Evolutionary conservation across 495 filamentous ascomycete species (phyloP).

Genomic region (Entonaema liquescens): DNA sequence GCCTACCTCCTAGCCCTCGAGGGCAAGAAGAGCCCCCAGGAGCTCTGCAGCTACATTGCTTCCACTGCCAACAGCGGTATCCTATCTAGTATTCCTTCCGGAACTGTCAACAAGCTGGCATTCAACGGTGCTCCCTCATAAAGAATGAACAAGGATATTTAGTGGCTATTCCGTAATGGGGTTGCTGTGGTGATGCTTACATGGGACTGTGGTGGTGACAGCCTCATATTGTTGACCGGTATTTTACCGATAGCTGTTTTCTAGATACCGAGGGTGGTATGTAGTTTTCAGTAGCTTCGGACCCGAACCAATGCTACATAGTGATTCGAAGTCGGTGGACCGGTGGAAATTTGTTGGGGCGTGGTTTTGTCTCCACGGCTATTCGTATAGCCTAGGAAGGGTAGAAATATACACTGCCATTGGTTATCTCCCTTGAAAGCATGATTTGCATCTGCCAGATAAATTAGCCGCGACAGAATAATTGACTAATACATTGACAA

Average conservation of each 20-base stretch:
- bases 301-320: not conserved
- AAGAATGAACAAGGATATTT: not conserved
- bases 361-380: constrained; percentile 25
- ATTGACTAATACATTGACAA: constrained; percentile 31
- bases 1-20: constrained; percentile 66
- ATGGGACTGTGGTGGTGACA: not conserved
- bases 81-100: constrained; percentile 52
- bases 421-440: constrained; percentile 3
- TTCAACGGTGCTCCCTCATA: constrained; percentile 61
- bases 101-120: constrained; percentile 58
- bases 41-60: constrained; percentile 56
- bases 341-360: constrained; percentile 9
- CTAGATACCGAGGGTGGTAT: not conserved
- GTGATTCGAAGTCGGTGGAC: constrained; percentile 14
- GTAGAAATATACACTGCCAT: constrained; percentile 26
- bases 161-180: not conserved
- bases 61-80: constrained; percentile 46
- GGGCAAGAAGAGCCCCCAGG: constrained; percentile 55
- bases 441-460: constrained; percentile 15
- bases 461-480: constrained; percentile 37
- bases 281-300: not conserved
- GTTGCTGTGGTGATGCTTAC: not conserved
- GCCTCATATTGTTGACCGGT: not conserved
- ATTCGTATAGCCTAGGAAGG: constrained; percentile 38
- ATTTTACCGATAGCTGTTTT: not conserved